Evolutionary conservation across 179 eudicot genomes (phyloP), one percentile per base, ranked within the genome.

Genomic region (Beta lomatogona): DNA sequence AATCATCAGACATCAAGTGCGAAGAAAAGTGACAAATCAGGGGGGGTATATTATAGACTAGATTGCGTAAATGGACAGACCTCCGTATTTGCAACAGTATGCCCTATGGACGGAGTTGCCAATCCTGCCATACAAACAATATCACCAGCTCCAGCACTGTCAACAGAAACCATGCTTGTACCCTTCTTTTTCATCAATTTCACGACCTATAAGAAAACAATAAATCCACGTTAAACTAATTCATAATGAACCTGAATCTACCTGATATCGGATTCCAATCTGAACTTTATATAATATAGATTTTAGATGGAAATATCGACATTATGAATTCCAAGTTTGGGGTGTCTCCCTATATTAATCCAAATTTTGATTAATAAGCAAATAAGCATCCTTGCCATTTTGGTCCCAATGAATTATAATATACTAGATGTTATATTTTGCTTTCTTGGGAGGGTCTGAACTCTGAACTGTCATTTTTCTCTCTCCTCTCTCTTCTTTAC

Each of bases 101-200:
- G 99, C 70, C 99, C 99, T 79, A 96, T 96, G 63, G 98, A 87
- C 66, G 99, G 98, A 82, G 77, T 89, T 66, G 89, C 82, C 87
- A 96, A 81, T 82, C 99, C 99, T 79, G 99, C 97, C 92, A 96
- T 90, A 82, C 94, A 94, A 55, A 96, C 87, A 71, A 96, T 94
- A 85, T 96, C 99, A 82, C 99, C 98, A 85, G 99, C 99, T 85
- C 97, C 99, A 59, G 99, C 99, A 80, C 87, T 84, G 53, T 94
- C 98, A 85, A 96, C 87, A 48, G 89, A 77, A 85, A 79, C 90
- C 77, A 86, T 79, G 86, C 85, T 87, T 60, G 94, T 96, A 28
- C 98, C 99, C 87, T 91, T 92, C 88, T 93, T 96, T 81, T 96
- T 96, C 97, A 93, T 92, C 80, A 96, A 87, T 85, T 96, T 96